Base-by-base conservation (phyloP, 2,329 filamentous ascomycete species). In the Tolypocladium nubicola region DNA sequence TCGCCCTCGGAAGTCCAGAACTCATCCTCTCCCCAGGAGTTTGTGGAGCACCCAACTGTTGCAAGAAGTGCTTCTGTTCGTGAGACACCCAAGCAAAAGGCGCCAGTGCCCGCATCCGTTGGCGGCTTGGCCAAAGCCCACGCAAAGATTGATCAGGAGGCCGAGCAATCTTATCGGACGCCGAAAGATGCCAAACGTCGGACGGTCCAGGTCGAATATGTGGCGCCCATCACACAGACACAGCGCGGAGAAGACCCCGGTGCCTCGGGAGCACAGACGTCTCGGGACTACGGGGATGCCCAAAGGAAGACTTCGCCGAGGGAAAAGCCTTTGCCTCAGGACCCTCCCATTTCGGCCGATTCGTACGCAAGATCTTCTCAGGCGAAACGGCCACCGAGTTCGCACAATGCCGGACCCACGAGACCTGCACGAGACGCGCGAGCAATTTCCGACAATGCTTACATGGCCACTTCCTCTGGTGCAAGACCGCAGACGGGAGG, bases 181-280 rank as follows among this genome's bases (percentile, higher is more conserved):
- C 88, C 89, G 70, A 87, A 91, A 63, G 92, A 97, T 69, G 88
- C 88, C 66, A 97, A 97, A 74, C 86, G 94, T 58, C 85, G 92
- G 65, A 99, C 94, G 0, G 90, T 99, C 0, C 94, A 99, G 74
- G 89, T 99, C 60, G 94, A 99, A 76, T 99, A 99, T 71, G 94
- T 97, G 57, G 89, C 92, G 23, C 94, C 94, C 30, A 86, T 87
- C 33, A 95, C 90, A 7, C 86, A 93, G 67, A 97, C 93, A 0
- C 82, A 87, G 61, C 84, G 93, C 62, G 90, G 88, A 67, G 60
- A 70, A 61, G 67, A 73, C 13, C 61, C 62, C 2, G 59, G 62
- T 9, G 55, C 63, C 45, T 59, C 67, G 13, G 65, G 67, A 50
- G 41, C 61, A 10, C 67, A 66, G 33, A 55, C 61, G 40, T 72